Evolutionary conservation across 2,329 filamentous ascomycete species (phyloP).

Genomic region (Penicillium italicum): DNA sequence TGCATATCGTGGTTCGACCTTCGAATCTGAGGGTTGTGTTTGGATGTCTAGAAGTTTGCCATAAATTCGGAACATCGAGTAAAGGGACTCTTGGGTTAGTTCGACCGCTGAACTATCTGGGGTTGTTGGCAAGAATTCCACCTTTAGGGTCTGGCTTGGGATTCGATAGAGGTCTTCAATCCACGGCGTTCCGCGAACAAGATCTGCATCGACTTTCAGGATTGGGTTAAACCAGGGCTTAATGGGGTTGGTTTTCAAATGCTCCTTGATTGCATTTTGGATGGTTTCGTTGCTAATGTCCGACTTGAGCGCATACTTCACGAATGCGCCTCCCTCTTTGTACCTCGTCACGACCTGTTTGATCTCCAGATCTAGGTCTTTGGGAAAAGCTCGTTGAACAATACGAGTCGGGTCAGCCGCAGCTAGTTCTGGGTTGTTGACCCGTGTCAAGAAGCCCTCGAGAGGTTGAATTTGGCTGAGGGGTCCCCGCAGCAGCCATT

Average conservation of each 20-base stretch:
- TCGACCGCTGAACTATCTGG: constrained; percentile 71
- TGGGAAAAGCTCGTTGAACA: constrained; percentile 60
- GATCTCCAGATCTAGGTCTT: constrained; percentile 62
- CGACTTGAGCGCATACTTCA: constrained; percentile 68
- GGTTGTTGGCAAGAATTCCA: constrained; percentile 76
- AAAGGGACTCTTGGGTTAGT: constrained; percentile 80
- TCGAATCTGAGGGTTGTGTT: constrained; percentile 79
- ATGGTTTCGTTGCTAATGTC: constrained; percentile 51
- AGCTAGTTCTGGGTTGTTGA: constrained; percentile 51
- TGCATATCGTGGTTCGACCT: constrained; percentile 75
- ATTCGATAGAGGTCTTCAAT: constrained; percentile 85
- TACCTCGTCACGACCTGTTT: constrained; percentile 78
- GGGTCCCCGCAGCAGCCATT: constrained; percentile 57
- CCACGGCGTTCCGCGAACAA: constrained; percentile 86
- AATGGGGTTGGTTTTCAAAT: constrained; percentile 66
- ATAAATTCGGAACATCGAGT: constrained; percentile 81
- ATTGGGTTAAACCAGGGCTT: constrained; percentile 91
- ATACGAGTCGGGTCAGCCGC: constrained; percentile 56
- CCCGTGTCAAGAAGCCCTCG: constrained; percentile 49
- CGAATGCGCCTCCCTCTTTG: constrained; percentile 89
- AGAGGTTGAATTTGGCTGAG: constrained; percentile 45
- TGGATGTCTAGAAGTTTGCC: constrained; percentile 86
- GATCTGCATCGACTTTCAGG: constrained; percentile 62
- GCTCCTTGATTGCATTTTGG: constrained; percentile 58
- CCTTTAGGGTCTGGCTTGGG: constrained; percentile 69